phyloP scores from a whole-genome alignment of 176 grass and related monocot species.

The Elaeis guineensis region DNA sequence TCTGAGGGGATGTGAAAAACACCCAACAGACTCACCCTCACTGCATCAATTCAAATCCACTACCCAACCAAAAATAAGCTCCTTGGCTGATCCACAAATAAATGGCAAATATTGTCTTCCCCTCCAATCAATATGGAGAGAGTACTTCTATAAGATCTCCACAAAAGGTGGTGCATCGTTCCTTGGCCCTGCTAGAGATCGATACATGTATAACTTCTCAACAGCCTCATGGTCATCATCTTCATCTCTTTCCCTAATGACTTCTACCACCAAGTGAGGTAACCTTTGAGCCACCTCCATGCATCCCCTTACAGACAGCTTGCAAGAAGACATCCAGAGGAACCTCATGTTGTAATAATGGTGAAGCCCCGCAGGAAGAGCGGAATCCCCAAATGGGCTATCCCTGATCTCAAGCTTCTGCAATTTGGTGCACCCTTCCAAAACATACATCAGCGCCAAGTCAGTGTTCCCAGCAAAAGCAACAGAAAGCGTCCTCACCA shows the following conservation, averaged over 20 bases:
- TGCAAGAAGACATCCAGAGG: conserved; percentile 19
- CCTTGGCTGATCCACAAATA: not conserved
- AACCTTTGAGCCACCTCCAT: conserved; percentile 5
- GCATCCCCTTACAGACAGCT: conserved; percentile 3
- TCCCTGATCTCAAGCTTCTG: conserved; percentile 20
- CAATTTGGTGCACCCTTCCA: conserved; percentile 5
- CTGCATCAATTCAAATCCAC: not conserved
- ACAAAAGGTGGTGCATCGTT: conserved; percentile 61
- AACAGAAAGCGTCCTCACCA: conserved; percentile 4
- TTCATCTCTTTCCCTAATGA: conserved; percentile 20
- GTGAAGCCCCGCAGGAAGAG: conserved; percentile 1
- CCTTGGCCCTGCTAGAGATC: conserved; percentile 58
- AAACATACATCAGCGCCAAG: not conserved
- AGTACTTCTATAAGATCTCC: conserved; percentile 15
- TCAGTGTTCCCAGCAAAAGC: conserved; percentile 9
- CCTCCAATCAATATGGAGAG: not conserved
- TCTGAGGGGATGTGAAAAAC: conserved; percentile 11
- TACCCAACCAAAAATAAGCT: not conserved
- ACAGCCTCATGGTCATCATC: conserved; percentile 25
- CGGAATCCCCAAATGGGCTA: conserved; percentile 4
- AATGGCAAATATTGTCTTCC: conserved; percentile 12
- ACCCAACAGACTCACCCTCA: not conserved
- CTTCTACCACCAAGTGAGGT: conserved; percentile 9
- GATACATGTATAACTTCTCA: conserved; percentile 78
- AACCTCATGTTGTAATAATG: conserved; percentile 24